A percentile compares a stretch with the other conserved stretches of the same genome.
phyloP scores from a whole-genome alignment of 192 early-diverging fungal species.

The Chytriomyces sp. region DNA sequence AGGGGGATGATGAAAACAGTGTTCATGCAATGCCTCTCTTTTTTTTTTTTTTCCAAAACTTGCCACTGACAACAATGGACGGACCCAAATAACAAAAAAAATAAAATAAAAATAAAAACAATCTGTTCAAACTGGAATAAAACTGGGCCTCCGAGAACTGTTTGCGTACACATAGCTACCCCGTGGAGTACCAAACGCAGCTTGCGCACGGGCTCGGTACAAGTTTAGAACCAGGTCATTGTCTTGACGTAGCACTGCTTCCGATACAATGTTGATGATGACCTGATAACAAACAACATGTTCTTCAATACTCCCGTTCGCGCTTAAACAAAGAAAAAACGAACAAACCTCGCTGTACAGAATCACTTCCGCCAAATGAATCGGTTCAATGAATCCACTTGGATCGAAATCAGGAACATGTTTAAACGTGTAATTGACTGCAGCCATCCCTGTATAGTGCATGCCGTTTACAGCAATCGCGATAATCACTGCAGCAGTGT shows the following conservation, averaged over 20 bases:
- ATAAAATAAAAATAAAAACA: no score
- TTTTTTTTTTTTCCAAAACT: no score
- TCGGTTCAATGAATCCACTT: not conserved
- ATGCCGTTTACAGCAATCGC: constrained; percentile 22
- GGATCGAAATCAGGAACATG: not conserved
- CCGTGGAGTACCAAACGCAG: not conserved
- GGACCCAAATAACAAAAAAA: no score
- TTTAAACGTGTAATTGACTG: not conserved
- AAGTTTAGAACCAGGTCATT: constrained; percentile 11
- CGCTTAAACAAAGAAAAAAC: not conserved
- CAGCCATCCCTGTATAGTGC: constrained; percentile 21
- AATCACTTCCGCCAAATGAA: constrained; percentile 2
- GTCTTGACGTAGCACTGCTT: constrained; percentile 7
- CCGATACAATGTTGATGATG: constrained; percentile 8
- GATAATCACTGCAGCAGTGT: constrained; percentile 10
- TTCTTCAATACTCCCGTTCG: not conserved
- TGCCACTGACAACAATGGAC: no score
- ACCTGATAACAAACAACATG: not conserved
- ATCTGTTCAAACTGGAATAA: no score
- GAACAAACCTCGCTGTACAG: constrained; percentile 18
- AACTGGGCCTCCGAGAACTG: no score
- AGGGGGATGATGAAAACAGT: no score
- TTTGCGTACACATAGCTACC: no score
- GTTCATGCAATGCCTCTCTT: no score
- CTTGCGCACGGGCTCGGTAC: not conserved